Percentiles rank a stretch among this genome's conserved stretches.
Conservation (phyloP, 352 stramenopile species). For the Globisporangium uncinulatum region DNA sequence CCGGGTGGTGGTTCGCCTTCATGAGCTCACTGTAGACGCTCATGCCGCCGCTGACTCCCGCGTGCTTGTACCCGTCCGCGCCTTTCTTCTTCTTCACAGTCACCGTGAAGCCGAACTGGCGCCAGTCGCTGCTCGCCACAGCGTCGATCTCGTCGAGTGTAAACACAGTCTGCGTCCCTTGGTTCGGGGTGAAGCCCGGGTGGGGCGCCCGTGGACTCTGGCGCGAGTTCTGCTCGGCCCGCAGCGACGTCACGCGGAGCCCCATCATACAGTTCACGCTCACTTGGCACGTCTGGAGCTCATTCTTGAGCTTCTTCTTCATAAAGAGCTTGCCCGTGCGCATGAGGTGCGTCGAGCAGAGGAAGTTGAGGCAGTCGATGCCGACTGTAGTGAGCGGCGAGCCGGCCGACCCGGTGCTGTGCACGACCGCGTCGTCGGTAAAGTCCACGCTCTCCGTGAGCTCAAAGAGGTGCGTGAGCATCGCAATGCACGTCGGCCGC, state of each 20-base stretch:
- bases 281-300: slow-evolving; percentile 59
- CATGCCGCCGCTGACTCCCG: slow-evolving; percentile 6
- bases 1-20: slow-evolving; percentile 10
- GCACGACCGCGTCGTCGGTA: slow-evolving; percentile 35
- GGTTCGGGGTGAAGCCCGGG: slow-evolving; percentile 46
- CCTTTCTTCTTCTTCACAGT: slow-evolving; percentile 52
- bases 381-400: slow-evolving; percentile 51
- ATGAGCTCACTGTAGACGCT: slow-evolving; percentile 12
- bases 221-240: slow-evolving; percentile 33
- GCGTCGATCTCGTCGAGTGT: slow-evolving; percentile 80
- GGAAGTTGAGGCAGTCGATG: slow-evolving; percentile 84
- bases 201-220: slow-evolving; percentile 18
- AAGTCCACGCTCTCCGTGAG: slow-evolving; percentile 84
- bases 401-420: slow-evolving; percentile 19
- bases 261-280: slow-evolving; percentile 88
- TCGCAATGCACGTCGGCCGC: slow-evolving; percentile 63
- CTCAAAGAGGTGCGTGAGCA: slow-evolving; percentile 82
- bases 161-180: slow-evolving; percentile 60
- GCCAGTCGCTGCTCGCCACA: slow-evolving; percentile 65
- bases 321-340: slow-evolving; percentile 52
- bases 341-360: slow-evolving; percentile 82
- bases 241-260: slow-evolving; percentile 59
- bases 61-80: slow-evolving; percentile 5
- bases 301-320: slow-evolving; percentile 79
- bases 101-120: slow-evolving; percentile 65